Conservation (phyloP, 352 stramenopile species). For the Phytophthora quininea region DNA sequence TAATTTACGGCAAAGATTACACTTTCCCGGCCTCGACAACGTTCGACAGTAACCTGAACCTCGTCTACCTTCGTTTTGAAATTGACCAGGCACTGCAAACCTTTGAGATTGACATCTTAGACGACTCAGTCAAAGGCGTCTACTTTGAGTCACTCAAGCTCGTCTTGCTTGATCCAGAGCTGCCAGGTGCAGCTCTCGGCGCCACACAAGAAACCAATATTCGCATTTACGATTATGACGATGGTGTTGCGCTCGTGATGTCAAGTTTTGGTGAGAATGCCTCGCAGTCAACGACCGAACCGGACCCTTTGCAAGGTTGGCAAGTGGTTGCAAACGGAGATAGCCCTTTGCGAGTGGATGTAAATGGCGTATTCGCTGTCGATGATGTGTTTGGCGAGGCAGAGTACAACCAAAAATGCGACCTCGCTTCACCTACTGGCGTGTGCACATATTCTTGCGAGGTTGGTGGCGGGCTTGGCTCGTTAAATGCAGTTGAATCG, state of each 20-base stretch:
- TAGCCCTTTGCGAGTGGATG: slow-evolving; percentile 50
- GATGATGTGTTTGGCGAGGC: slow-evolving; percentile 61
- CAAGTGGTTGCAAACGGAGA: slow-evolving; percentile 58
- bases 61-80: slow-evolving; percentile 61
- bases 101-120: slow-evolving; percentile 57
- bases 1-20: slow-evolving; percentile 50
- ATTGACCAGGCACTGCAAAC: slow-evolving; percentile 48
- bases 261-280: slow-evolving; percentile 36
- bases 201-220: slow-evolving; percentile 36
- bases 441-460: slow-evolving; percentile 61
- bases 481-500: slow-evolving; percentile 11
- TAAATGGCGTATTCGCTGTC: slow-evolving; percentile 60
- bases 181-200: slow-evolving; percentile 35
- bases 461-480: slow-evolving; percentile 41
- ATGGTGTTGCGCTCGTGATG: slow-evolving; percentile 32
- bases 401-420: slow-evolving; percentile 74
- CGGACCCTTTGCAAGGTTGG: slow-evolving; percentile 44
- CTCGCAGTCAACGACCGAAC: slow-evolving; percentile 5
- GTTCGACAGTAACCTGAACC: slow-evolving; percentile 25
- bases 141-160: slow-evolving; percentile 67
- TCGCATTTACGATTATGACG: slow-evolving; percentile 71
- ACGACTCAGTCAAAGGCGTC: slow-evolving; percentile 45
- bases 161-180: slow-evolving; percentile 35
- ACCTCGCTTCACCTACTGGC: slow-evolving; percentile 57
- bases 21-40: slow-evolving; percentile 27